Evolutionary conservation across 192 early-diverging fungal species (phyloP), one percentile per base, ranked within the genome.

Genomic region (Dispira parvispora): DNA sequence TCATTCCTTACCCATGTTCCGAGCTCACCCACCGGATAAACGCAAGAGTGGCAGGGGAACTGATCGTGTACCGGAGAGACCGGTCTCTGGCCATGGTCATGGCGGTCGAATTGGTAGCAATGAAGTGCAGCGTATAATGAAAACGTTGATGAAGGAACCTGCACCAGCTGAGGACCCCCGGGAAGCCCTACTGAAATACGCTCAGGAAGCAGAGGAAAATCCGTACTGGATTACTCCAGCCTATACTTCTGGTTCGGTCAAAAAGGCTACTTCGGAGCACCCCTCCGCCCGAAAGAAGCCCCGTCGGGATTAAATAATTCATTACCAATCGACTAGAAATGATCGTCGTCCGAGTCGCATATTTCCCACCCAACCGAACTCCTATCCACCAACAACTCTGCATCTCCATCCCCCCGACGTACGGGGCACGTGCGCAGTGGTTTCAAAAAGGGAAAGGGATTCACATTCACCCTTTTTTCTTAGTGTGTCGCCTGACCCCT

Each of bases 111-210:
- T 94, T n/a, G 92, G 88, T 53, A 82, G 78, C 42, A 94, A 82
- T 64, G 64, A 81, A 43, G 87, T 87, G 0, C 88, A 95, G 69
- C 87, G 89, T 63, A 84, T 94, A 18, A 85, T 98, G 76, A 90
- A 87, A 62, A 75, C 73, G 1, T 69, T 90, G 9, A 77, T 80
- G 9, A 88, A 83, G 63, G 86, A 90, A 62, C 84, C 80, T 12
- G 72, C 71, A 50, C 78, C 84, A 52, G 88, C 91, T 62, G 90
- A 92, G 63, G 95, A 98, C 74, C 95, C 95, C 12, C 74, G 95
- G 52, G 93, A 88, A 54, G 95, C 90, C 3, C 77, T 98, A 65
- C 70, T 98, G 32, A 87, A 81, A 63, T 91, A 90, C 74, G 93
- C 95, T 0, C 74, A 80, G 3, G 75, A 78, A 1, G 88, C 91